Base-by-base conservation (phyloP, 345 rosid species). In the Citrus reticulata region DNA sequence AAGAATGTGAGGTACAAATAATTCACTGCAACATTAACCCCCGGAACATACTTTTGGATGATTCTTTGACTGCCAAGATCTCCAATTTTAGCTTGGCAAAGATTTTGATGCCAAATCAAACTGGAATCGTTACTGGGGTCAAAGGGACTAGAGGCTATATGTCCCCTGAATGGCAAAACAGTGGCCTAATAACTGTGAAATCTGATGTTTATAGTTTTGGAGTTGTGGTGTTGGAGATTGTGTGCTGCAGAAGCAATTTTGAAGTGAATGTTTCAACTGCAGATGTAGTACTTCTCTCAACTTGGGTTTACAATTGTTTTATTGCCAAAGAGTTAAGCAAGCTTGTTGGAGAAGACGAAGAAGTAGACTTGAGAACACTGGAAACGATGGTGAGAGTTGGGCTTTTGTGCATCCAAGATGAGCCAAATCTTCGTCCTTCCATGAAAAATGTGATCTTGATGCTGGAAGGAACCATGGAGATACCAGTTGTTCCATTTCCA, bases 161-260 rank as follows among this genome's bases (percentile, higher is more conserved):
- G 24, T 27, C 74, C 1, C 74, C 74, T 9, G 73, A 70, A 46
- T 70, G 73, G 73, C 75, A 71, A 20, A 71, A 32, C 3, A 71
- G 34, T 32, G 75, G 29, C 42, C 42, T 55, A 9, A 32, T 51
- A 71, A 51, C 62, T 10, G 42, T 71, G 42, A 71, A 71, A n/a
- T 71, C 62, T 7, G 75, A 71, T 22, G 62, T 54, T 13, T 84
- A 76, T 76, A 84, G 85, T 74, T 84, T 61, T 9, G 85, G 87
- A 35, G 58, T 84, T 1, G 40, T 84, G 59, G 9, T 82, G 62
- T n/a, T 84, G 55, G 87, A 84, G 78, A 82, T 79, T 5, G 40
- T 82, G 49, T 79, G 83, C 27, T 79, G 83, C 46, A 60, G 81
- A 46, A 78, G 79, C 55, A 74, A 72, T 55, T 40, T 73, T 54